Evolutionary conservation across 2,329 filamentous ascomycete genomes (phyloP).

Genomic region (Ceratocystis ficicola): DNA sequence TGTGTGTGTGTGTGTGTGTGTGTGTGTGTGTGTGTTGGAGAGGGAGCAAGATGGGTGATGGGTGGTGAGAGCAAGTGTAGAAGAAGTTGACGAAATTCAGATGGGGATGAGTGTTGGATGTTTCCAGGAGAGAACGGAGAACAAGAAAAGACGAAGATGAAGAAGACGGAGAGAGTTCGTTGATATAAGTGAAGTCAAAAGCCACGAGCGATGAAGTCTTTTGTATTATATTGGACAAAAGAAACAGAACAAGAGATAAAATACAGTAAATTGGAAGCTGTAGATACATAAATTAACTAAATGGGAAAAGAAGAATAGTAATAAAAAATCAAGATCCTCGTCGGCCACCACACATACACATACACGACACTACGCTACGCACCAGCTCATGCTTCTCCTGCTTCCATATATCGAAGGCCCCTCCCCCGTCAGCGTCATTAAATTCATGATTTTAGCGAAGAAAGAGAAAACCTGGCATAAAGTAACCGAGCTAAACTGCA

Average conservation of each 20-base stretch:
- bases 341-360: background rate
- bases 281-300: background rate
- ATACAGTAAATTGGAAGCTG: background rate
- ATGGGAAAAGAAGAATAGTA: background rate
- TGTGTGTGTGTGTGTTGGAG: background rate
- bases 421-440: background rate
- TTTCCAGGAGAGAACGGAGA: background rate
- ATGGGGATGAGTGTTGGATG: background rate
- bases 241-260: background rate
- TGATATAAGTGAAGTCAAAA: slow-evolving; percentile 3
- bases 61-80: background rate
- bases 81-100: background rate
- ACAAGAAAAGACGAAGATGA: background rate
- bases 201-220: background rate
- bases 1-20: slow-evolving; percentile 5
- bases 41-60: background rate
- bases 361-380: background rate
- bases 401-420: background rate
- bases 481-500: background rate
- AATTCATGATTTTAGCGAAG: background rate
- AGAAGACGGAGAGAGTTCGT: background rate
- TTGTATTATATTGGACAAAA: slow-evolving; percentile 1
- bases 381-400: background rate
- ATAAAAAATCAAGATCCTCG: background rate
- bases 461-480: background rate